Conservation (phyloP, 2,329 filamentous ascomycete species). For the Dothistroma pini region DNA sequence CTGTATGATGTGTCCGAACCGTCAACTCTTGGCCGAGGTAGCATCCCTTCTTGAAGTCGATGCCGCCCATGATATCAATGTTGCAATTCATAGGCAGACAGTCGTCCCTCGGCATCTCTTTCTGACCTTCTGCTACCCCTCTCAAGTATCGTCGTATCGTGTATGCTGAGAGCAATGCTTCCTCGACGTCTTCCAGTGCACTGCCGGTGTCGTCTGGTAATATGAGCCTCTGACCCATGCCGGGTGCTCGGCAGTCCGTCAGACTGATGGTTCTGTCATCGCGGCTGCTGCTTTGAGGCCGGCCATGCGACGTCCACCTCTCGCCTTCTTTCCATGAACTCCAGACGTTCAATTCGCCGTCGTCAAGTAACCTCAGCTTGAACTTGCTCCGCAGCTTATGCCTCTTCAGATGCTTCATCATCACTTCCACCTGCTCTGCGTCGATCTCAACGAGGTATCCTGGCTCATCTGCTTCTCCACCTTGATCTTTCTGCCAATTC, state of each 20-base stretch:
- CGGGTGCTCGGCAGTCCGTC: slow-evolving; percentile 36
- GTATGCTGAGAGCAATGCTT: slow-evolving; percentile 53
- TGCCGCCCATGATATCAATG: slow-evolving; percentile 76
- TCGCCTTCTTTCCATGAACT: slow-evolving; percentile 64
- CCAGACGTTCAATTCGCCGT: slow-evolving; percentile 66
- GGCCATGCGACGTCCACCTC: slow-evolving; percentile 34
- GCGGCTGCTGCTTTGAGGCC: slow-evolving; percentile 8
- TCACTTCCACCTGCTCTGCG: slow-evolving; percentile 55
- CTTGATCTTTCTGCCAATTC: slow-evolving; percentile 28
- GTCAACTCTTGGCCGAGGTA: slow-evolving; percentile 97
- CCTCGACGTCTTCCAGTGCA: slow-evolving; percentile 39
- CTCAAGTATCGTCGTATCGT: slow-evolving; percentile 70
- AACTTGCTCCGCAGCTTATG: slow-evolving; percentile 86
- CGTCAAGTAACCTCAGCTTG: slow-evolving; percentile 60
- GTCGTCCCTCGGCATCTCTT: slow-evolving; percentile 67
- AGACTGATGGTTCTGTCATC: slow-evolving; percentile 38
- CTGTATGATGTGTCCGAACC: slow-evolving; percentile 89
- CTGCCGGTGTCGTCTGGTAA: slow-evolving; percentile 29
- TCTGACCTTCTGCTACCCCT: slow-evolving; percentile 81
- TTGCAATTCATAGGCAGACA: slow-evolving; percentile 86
- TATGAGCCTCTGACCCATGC: slow-evolving; percentile 35
- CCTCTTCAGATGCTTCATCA: slow-evolving; percentile 72
- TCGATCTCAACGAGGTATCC: slow-evolving; percentile 82
- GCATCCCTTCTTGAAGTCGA: slow-evolving; percentile 94
- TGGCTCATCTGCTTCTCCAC: slow-evolving; percentile 35